phyloP scores from a whole-genome alignment of 2,329 filamentous ascomycete genomes.

The Fusarium sp. region DNA sequence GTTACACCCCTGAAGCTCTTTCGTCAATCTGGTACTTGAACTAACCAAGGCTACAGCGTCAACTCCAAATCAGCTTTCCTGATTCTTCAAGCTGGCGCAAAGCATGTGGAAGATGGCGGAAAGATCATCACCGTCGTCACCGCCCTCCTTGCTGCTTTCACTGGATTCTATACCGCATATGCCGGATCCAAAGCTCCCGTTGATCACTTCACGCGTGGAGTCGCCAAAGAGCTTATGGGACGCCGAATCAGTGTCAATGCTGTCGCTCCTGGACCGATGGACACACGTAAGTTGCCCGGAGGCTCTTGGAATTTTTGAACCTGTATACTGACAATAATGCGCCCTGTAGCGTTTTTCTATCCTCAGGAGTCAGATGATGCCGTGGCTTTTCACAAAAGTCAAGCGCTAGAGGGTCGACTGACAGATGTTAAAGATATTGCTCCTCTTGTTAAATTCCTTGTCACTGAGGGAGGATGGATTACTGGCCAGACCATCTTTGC shows the following conservation, averaged over 20 bases:
- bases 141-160: not conserved
- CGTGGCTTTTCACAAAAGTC: not conserved
- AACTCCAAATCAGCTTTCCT: not conserved
- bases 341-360: not conserved
- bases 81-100: not conserved
- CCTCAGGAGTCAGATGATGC: not conserved
- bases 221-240: not conserved
- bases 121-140: not conserved
- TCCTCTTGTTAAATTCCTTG: not conserved
- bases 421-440: not conserved
- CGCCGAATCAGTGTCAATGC: not conserved
- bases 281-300: not conserved
- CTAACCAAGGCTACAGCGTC: not conserved
- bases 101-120: not conserved
- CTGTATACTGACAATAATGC: accelerated
- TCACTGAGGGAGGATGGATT: not conserved
- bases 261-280: not conserved
- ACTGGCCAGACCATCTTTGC: not conserved
- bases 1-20: accelerated
- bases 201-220: not conserved
- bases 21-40: too few relatives aligned
- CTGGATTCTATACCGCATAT: not conserved
- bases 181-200: not conserved
- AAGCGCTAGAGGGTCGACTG: not conserved
- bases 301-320: accelerated